Evolutionary conservation across 441 rosid genomes (phyloP), one percentile per base, ranked within the genome.

Genomic region (Iberis amara): DNA sequence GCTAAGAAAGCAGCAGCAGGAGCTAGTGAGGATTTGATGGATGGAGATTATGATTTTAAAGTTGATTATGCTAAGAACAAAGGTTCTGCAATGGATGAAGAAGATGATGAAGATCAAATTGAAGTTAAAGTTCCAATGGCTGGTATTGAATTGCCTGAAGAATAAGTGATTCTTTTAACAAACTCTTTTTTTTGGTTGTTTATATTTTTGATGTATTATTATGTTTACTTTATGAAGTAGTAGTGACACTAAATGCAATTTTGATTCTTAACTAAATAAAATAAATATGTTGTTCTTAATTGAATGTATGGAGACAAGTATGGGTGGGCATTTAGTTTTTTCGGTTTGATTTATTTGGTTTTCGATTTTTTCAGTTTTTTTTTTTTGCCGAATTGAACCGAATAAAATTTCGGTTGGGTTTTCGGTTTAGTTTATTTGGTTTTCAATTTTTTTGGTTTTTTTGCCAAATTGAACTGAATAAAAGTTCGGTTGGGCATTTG

Each of bases 21-120:
- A 36, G 56, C 54, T 0, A 64, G 57, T 51, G 88, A 76, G 7
- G 71, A 82, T 57, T 32, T 47, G 7, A 84, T 82, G 81, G 86
- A 82, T 0, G 72, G 67, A 41, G 89, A 83, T 62, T 88, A 88
- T 50, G 82, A 91, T 79, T 88, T 91, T 58, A 84, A 84, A 68
- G 80, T 82, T 11, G 98, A 88, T 73, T 91, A 76, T 5, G 53
- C 60, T 5, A 73, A 74, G 76, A 71, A 61, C 40, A 70, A 74
- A 44, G 73, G 39, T 39, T 50, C 72, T 0, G 62, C 68, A 59
- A 75, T 76, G 78, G 86, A 74, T 43, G 79, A 27, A 24, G 80
- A 67, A 55, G 75, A 68, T 5, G 78, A 36, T 18, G 21, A 18
- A 15, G 49, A 38, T 14, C 65, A 59, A 58, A 64, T 55, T 3